Conservation (phyloP, 768 basidiomycete genomes). For the Russula brevipes region DNA sequence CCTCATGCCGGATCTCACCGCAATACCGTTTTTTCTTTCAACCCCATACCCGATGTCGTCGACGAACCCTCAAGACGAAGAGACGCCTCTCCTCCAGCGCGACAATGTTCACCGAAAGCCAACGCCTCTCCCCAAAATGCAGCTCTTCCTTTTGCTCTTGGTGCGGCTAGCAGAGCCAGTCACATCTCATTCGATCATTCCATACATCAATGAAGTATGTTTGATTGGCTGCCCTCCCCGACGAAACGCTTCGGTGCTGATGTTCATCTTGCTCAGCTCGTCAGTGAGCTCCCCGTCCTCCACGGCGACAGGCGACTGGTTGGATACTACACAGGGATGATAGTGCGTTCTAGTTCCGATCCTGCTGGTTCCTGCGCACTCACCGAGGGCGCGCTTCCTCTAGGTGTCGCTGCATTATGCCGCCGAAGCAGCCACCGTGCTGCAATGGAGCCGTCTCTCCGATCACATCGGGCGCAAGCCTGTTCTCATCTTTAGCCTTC, state of each 20-base stretch:
- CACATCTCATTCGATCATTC: conserved; percentile 43
- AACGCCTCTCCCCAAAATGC: conserved; percentile 44
- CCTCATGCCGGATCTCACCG: not conserved
- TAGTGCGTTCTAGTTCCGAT: conserved; percentile 34
- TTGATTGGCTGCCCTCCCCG: not conserved
- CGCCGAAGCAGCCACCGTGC: conserved; percentile 41
- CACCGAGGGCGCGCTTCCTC: not conserved
- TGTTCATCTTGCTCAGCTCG: conserved; percentile 32
- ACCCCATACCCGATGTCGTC: conserved; percentile 2
- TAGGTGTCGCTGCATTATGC: conserved; percentile 47
- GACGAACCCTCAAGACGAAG: conserved; percentile 4
- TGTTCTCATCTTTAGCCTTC: conserved; percentile 39
- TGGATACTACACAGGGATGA: conserved; percentile 47
- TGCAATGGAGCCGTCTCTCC: conserved; percentile 47
- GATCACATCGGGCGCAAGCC: conserved; percentile 48
- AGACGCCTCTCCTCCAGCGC: conserved; percentile 11
- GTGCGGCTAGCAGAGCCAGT: conserved; percentile 46
- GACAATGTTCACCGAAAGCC: conserved; percentile 16
- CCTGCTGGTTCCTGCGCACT: not conserved
- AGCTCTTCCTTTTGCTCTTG: conserved; percentile 43
- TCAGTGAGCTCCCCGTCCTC: conserved; percentile 40
- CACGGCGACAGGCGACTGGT: conserved; percentile 41
- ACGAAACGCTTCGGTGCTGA: not conserved
- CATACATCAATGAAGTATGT: conserved; percentile 46
- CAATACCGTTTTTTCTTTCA: not conserved